phyloP scores from a whole-genome alignment of 2,329 filamentous ascomycete genomes.

The Neonectria coccinea region DNA sequence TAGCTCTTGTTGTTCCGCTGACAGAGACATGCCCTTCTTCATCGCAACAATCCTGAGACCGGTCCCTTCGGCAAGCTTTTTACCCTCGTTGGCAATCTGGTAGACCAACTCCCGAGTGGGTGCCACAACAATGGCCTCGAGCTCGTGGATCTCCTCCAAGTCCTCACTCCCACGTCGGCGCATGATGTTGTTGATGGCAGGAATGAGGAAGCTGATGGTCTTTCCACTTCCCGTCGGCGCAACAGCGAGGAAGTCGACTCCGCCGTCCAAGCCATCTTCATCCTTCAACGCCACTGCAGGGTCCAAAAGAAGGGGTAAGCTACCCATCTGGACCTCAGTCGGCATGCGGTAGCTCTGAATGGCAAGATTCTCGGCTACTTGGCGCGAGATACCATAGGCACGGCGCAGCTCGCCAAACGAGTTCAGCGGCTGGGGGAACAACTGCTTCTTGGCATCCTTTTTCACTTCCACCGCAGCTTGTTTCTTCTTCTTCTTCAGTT shows the following conservation, averaged over 20 bases:
- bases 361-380: constrained; percentile 81
- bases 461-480: constrained; percentile 59
- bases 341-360: constrained; percentile 88
- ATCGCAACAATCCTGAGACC: constrained; percentile 84
- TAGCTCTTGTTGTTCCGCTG: constrained; percentile 57
- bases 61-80: constrained; percentile 81
- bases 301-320: constrained; percentile 80
- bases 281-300: constrained; percentile 62
- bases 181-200: constrained; percentile 82
- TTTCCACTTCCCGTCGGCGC: constrained; percentile 98
- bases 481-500: constrained; percentile 68
- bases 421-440: constrained; percentile 84
- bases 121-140: constrained; percentile 78
- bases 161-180: constrained; percentile 63
- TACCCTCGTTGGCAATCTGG: constrained; percentile 87
- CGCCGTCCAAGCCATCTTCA: constrained; percentile 50
- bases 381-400: constrained; percentile 78
- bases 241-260: constrained; percentile 84
- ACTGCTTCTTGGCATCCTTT: constrained; percentile 67
- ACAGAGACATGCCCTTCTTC: constrained; percentile 84
- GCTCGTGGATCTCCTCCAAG: constrained; percentile 54
- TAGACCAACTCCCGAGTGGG: constrained; percentile 83
- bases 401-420: constrained; percentile 79
- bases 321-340: constrained; percentile 93
- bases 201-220: constrained; percentile 92